Percentiles rank a stretch among this genome's conserved stretches.
phyloP scores from a whole-genome alignment of 495 filamentous ascomycete genomes.

The Neurospora intermedia region DNA sequence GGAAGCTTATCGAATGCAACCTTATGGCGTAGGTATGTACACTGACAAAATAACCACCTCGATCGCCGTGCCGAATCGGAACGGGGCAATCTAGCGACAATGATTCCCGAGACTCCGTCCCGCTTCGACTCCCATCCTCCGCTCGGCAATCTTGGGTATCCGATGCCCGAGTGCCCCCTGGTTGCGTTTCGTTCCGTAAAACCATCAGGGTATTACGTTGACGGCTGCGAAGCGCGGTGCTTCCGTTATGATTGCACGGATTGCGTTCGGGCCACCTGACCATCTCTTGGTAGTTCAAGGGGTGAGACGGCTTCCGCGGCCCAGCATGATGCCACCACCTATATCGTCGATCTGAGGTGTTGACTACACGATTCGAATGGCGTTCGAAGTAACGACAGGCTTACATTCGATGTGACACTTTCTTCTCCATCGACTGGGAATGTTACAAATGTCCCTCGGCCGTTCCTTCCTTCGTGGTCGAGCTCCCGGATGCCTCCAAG shows the following conservation, averaged over 20 bases:
- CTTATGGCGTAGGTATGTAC: neutral
- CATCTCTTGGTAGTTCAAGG: neutral
- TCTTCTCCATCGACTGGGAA: neutral
- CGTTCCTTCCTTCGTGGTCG: neutral
- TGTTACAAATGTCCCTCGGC: neutral
- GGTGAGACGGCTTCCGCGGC: neutral
- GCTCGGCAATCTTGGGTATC: neutral
- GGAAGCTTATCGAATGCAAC: neutral
- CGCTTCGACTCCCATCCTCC: neutral
- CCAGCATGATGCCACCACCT: neutral
- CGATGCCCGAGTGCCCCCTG: neutral
- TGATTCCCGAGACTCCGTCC: neutral
- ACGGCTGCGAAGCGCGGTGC: neutral
- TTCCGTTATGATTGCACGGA: neutral
- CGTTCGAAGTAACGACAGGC: too few species aligned
- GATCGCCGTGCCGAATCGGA: neutral
- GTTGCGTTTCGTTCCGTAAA: neutral
- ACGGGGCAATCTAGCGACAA: neutral
- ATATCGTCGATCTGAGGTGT: neutral
- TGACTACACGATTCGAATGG: neutral
- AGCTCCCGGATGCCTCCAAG: neutral
- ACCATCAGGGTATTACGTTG: neutral
- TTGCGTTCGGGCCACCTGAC: neutral
- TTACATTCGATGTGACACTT: neutral
- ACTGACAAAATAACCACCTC: too few species aligned